A percentile compares a stretch with the other conserved stretches of the same genome.
These are phyloP conservation scores for Trametes maxima DNA, from an alignment of 768 basidiomycete genomes.

Conservation along the genomic window DNA sequence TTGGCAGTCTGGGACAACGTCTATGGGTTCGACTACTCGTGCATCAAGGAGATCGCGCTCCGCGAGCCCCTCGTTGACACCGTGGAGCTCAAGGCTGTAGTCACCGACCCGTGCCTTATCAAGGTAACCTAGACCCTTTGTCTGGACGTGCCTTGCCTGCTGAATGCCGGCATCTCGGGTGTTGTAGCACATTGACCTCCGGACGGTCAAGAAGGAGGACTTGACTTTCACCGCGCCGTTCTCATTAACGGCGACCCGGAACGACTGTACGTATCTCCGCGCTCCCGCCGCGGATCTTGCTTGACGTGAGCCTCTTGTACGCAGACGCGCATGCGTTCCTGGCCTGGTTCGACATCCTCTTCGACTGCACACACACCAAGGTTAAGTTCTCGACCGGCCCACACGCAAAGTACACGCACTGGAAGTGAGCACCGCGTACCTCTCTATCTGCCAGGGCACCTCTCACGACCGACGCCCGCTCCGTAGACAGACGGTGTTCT, in stretches of 20 bases:
- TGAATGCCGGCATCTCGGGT: neutral
- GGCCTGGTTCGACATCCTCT: constrained; percentile 97
- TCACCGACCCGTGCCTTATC: constrained; percentile 87
- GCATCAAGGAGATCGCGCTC: constrained; percentile 98
- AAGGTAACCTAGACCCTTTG: constrained; percentile 51
- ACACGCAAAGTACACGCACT: constrained; percentile 94
- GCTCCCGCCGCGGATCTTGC: neutral
- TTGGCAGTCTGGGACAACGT: constrained; percentile 96
- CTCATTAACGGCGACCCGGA: constrained; percentile 76
- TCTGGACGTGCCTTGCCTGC: neutral
- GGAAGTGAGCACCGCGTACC: constrained; percentile 71
- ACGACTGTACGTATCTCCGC: constrained; percentile 70
- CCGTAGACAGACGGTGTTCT: constrained; percentile 93
- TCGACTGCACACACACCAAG: constrained; percentile 95
- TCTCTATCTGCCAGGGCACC: neutral
- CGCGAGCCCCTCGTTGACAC: constrained; percentile 97
- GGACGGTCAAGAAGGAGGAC: constrained; percentile 94
- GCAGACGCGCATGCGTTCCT: constrained; percentile 96
- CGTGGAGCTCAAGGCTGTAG: constrained; percentile 95
- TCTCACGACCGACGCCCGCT: constrained; percentile 1
- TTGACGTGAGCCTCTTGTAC: neutral
- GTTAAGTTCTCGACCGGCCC: constrained; percentile 97
- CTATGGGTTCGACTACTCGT: constrained; percentile 99
- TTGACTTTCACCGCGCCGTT: constrained; percentile 85
- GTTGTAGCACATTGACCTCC: constrained; percentile 81